Conservation (phyloP, 208 protist species). For the Leishmania aethiopica region DNA sequence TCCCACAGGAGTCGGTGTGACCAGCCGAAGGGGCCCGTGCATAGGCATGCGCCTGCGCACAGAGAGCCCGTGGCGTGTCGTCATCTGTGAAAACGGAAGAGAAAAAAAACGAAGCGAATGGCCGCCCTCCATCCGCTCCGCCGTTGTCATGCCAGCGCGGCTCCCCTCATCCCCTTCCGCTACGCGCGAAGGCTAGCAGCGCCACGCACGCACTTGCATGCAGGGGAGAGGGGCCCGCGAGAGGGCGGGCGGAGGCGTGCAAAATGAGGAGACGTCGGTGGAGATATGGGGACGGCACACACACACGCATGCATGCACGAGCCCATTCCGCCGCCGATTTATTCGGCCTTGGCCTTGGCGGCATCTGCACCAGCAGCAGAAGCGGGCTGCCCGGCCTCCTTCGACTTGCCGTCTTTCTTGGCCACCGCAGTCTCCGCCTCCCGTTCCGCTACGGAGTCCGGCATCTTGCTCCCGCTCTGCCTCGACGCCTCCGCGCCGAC, state of each 20-base stretch:
- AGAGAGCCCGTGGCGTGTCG: background rate
- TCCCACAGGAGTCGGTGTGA: background rate
- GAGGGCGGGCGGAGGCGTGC: background rate
- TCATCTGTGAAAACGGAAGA: too few species aligned
- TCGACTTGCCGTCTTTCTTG: background rate
- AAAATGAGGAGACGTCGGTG: background rate
- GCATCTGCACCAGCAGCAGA: background rate
- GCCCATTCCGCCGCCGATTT: background rate
- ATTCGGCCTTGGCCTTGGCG: background rate
- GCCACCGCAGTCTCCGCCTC: background rate
- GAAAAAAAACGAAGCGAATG: background rate
- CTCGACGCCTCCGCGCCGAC: background rate
- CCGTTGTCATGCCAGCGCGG: background rate
- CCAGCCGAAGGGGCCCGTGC: background rate
- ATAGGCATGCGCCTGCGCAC: background rate
- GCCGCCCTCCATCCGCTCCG: background rate
- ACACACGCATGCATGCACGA: background rate
- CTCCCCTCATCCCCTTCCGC: background rate
- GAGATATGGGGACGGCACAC: background rate
- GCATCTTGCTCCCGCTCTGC: background rate
- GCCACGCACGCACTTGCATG: background rate
- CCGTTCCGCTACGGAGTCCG: constrained; percentile 1
- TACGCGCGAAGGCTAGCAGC: background rate
- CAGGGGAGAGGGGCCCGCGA: background rate
- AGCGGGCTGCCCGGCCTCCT: background rate